These are phyloP conservation scores for Corynascus novoguineensis DNA, from an alignment of 495 filamentous ascomycete genomes.

Conservation along the genomic window DNA sequence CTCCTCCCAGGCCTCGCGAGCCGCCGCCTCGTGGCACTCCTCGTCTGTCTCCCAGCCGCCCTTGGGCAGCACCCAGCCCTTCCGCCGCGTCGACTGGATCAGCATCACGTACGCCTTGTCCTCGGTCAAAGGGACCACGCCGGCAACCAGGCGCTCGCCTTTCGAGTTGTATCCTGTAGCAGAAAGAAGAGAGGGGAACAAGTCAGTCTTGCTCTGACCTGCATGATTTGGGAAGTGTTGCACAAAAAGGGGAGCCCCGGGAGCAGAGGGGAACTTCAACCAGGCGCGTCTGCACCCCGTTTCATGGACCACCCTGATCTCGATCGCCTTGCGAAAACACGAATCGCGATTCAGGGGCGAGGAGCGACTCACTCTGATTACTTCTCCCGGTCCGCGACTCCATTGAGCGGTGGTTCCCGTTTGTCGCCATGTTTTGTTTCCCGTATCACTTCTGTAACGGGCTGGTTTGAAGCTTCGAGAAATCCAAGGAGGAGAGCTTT, in stretches of 20 bases:
- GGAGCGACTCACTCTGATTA: conserved; percentile 69
- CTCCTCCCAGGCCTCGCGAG: conserved; percentile 95
- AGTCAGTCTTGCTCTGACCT: conserved; percentile 35
- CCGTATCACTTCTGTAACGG: neutral
- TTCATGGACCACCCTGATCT: too few relatives aligned
- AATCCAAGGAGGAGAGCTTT: neutral
- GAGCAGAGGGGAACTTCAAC: too few relatives aligned
- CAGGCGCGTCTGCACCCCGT: too few relatives aligned
- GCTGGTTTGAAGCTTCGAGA: neutral
- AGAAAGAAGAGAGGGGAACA: conserved; percentile 18
- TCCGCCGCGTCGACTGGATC: conserved; percentile 82
- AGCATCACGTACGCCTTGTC: conserved; percentile 74
- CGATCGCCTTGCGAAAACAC: neutral
- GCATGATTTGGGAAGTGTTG: neutral
- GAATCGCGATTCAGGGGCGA: neutral
- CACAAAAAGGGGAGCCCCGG: neutral
- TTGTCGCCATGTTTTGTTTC: conserved; percentile 52
- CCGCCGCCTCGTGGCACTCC: conserved; percentile 50
- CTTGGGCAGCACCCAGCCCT: conserved; percentile 93
- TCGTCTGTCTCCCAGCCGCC: conserved; percentile 98
- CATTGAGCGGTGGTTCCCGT: conserved; percentile 57
- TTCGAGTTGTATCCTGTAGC: conserved; percentile 76
- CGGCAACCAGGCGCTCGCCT: conserved; percentile 92
- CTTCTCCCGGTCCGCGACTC: conserved; percentile 69
- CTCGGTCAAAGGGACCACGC: conserved; percentile 71